Conservation (phyloP, 345 rosid species). For the Luvunga scandens region DNA sequence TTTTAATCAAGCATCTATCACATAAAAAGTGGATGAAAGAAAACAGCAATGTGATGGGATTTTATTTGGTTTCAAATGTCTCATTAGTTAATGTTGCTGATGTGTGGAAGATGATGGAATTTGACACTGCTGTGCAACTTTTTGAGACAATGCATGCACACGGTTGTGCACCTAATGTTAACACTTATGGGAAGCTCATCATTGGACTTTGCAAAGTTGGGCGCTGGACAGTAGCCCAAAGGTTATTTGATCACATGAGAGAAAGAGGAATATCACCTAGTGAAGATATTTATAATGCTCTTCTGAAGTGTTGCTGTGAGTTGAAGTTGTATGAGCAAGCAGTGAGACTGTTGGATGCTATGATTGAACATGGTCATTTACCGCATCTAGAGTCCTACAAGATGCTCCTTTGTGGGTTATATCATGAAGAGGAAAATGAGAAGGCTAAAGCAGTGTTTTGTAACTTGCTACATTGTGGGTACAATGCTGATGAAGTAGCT, state of each 20-base stretch:
- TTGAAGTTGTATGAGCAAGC: conserved; percentile 48
- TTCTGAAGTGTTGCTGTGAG: conserved; percentile 64
- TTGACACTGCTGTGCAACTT: conserved; percentile 51
- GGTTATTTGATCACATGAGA: conserved; percentile 51
- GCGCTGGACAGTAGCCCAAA: conserved; percentile 46
- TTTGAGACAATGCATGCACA: conserved; percentile 56
- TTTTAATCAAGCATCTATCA: conserved; percentile 56
- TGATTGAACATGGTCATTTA: conserved; percentile 57
- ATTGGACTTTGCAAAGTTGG: conserved; percentile 61
- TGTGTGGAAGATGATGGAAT: conserved; percentile 60
- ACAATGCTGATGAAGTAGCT: conserved; percentile 73
- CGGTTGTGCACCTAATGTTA: conserved; percentile 59
- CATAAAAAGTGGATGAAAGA: conserved; percentile 39
- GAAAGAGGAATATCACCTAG: conserved; percentile 51
- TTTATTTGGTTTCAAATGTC: conserved; percentile 30
- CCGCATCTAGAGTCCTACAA: conserved; percentile 70
- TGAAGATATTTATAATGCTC: conserved; percentile 54
- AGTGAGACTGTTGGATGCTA: conserved; percentile 43
- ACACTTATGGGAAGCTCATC: conserved; percentile 58
- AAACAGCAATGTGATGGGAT: conserved; percentile 21
- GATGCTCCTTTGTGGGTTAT: conserved; percentile 62
- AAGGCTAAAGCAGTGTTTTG: conserved; percentile 51
- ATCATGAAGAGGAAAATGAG: conserved; percentile 47
- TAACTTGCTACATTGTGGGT: conserved; percentile 55
- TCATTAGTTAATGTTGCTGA: conserved; percentile 30